phyloP scores from a whole-genome alignment of 83 land plant species.

The Larix sibirica region DNA sequence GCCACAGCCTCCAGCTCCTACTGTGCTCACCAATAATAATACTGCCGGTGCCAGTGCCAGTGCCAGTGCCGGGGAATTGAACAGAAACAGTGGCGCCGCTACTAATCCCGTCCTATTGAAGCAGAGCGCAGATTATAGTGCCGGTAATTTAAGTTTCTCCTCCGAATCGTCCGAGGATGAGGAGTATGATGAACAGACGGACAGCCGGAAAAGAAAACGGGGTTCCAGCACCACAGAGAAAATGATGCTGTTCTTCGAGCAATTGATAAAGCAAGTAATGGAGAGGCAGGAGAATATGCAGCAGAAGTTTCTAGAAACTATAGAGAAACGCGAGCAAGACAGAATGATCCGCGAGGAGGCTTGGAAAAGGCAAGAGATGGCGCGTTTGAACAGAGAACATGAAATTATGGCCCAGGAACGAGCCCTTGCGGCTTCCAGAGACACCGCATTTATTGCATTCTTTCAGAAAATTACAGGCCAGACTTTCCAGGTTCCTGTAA shows the following conservation, averaged over 20 bases:
- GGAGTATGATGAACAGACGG: slow-evolving; percentile 18
- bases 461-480: slow-evolving; percentile 69
- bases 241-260: slow-evolving; percentile 51
- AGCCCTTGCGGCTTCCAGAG: slow-evolving; percentile 69
- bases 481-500: slow-evolving; percentile 30
- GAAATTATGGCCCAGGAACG: slow-evolving; percentile 74
- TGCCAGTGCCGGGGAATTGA: slow-evolving; percentile 19
- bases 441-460: slow-evolving; percentile 78
- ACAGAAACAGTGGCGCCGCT: slow-evolving; percentile 21
- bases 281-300: slow-evolving; percentile 83
- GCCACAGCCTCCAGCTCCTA: slow-evolving; percentile 13
- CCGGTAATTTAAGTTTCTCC: slow-evolving; percentile 17
- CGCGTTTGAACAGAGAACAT: slow-evolving; percentile 61
- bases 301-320: slow-evolving; percentile 71
- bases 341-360: slow-evolving; percentile 76
- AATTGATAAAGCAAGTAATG: slow-evolving; percentile 70
- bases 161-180: slow-evolving; percentile 29
- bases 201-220: slow-evolving; percentile 18
- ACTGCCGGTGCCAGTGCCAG: slow-evolving; percentile 1
- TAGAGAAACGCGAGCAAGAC: slow-evolving; percentile 79
- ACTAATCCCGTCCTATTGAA: slow-evolving; percentile 12
- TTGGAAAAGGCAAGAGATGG: slow-evolving; percentile 79
- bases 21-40: slow-evolving; percentile 16
- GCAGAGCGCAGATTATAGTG: slow-evolving; percentile 9
- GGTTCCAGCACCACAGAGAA: slow-evolving; percentile 28